phyloP scores from a whole-genome alignment of 2,329 filamentous ascomycete genomes.

The Rachicladosporium sp. region DNA sequence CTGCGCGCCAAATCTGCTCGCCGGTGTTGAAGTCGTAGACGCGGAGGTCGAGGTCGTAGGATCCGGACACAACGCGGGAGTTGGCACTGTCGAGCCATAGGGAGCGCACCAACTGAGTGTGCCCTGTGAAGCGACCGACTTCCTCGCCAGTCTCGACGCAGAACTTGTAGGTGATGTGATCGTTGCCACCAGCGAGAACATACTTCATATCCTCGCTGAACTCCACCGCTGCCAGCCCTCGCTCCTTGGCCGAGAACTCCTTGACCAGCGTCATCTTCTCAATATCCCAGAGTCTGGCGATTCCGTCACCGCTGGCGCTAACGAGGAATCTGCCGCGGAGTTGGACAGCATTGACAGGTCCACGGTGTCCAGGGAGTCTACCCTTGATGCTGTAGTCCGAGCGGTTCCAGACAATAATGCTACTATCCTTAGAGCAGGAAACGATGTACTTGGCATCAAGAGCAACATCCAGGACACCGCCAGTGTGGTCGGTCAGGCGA shows the following conservation, averaged over 20 bases:
- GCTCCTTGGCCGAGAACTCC: constrained; percentile 80
- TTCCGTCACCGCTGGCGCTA: constrained; percentile 84
- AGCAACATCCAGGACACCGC: constrained; percentile 84
- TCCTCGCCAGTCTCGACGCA: constrained; percentile 83
- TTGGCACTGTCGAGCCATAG: constrained; percentile 82
- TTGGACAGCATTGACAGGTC: constrained; percentile 93
- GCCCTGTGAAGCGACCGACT: constrained; percentile 67
- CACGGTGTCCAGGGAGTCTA: constrained; percentile 71
- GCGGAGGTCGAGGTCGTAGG: constrained; percentile 91
- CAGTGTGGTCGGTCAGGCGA: constrained; percentile 65
- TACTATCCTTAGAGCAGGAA: constrained; percentile 91
- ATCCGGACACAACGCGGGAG: constrained; percentile 76
- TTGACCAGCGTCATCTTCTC: constrained; percentile 78
- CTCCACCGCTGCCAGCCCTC: constrained; percentile 88
- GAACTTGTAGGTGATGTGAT: constrained; percentile 91
- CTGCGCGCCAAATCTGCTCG: constrained; percentile 66
- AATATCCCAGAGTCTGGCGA: constrained; percentile 92
- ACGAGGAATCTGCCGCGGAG: constrained; percentile 86
- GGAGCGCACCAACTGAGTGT: constrained; percentile 75
- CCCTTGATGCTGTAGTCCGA: constrained; percentile 62
- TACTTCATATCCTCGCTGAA: constrained; percentile 92
- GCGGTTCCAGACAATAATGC: constrained; percentile 90
- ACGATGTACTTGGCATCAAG: constrained; percentile 89
- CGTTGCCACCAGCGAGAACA: constrained; percentile 88
- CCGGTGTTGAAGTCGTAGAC: constrained; percentile 79